Evolutionary conservation across 768 basidiomycete genomes (phyloP), one percentile per base, ranked within the genome.

Genomic region (Phlegmacium glaucopus): DNA sequence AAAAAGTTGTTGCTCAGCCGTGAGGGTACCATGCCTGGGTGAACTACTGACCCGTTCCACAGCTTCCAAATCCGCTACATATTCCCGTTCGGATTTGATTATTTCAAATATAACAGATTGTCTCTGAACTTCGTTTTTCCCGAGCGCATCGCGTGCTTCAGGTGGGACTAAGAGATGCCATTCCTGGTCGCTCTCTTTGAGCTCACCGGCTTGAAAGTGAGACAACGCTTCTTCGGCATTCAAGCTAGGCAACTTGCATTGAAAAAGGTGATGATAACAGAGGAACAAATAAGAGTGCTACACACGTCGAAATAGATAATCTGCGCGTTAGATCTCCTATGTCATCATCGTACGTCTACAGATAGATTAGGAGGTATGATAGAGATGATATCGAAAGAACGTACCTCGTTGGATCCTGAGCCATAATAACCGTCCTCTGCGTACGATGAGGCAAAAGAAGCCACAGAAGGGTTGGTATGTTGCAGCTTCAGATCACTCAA

Each of bases 91-190:
- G 0, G 87, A 83, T 63, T 90, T 86, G 65, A 97, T 84, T 17
- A 95, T 68, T 62, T 98, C 94, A 55, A 94, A 94, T 6, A 99
- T 76, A 32, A 83, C 80, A 18, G 83, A 88, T 63, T 97, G 94
- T 38, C 94, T 77, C 48, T 87, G 80, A 16, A 94, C 83, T 62
- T 96, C 93, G 42, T 78, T 64, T 60, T 84, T 81, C 18, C 85
- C 82, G 2, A 98, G 67, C 1, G 82, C 78, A 25, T 85, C 82
- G 12, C 77, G 72, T 0, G 92, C 81, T 56, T 80, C 80, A n/a
- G 69, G 57, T 1, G 91, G 84, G 2, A 94, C 87, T 7, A 93
- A 79, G 26, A 77, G 71, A 57, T 87, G 75, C 95, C 94, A 97
- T 41, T 89, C 88, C 63, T 85, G 80, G 50, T 92, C 82, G n/a